Conservation (phyloP, 1,139 yeast species). For the Yamadazyma dushanensis region DNA sequence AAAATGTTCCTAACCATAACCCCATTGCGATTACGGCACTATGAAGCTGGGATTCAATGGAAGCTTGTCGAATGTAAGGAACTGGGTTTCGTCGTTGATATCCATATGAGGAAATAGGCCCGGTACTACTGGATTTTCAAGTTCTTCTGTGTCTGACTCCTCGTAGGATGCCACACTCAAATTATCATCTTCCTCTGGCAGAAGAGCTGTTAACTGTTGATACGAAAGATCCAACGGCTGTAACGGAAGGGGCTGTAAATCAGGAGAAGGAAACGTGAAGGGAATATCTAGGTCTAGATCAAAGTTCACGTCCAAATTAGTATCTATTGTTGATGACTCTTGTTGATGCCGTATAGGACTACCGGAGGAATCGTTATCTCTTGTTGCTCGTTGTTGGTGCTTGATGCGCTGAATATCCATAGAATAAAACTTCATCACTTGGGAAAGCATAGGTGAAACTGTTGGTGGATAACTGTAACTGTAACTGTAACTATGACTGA, state of each 20-base stretch:
- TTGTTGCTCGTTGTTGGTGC: too few relatives aligned
- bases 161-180: constrained; percentile 5
- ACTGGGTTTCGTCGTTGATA: constrained; percentile 18
- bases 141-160: background rate
- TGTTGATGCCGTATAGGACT: too few relatives aligned
- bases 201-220: too few relatives aligned
- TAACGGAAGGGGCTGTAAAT: too few relatives aligned
- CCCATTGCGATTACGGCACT: constrained; percentile 9
- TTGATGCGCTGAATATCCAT: too few relatives aligned
- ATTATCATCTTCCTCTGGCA: constrained; percentile 9
- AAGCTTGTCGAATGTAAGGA: constrained; percentile 23
- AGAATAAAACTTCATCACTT: constrained; percentile 5
- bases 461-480: constrained; percentile 11
- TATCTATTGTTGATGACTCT: too few relatives aligned
- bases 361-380: too few relatives aligned
- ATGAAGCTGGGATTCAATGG: constrained; percentile 31
- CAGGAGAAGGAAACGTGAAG: background rate
- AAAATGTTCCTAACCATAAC: too few relatives aligned
- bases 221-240: too few relatives aligned
- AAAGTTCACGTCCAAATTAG: background rate
- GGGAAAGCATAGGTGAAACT: constrained; percentile 1
- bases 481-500: background rate
- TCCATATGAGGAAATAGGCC: constrained; percentile 42
- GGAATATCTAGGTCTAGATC: background rate
- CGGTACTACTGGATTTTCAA: constrained; percentile 26